Evolutionary conservation across 2,329 filamentous ascomycete species (phyloP).

Genomic region (Penicillium digitatum): DNA sequence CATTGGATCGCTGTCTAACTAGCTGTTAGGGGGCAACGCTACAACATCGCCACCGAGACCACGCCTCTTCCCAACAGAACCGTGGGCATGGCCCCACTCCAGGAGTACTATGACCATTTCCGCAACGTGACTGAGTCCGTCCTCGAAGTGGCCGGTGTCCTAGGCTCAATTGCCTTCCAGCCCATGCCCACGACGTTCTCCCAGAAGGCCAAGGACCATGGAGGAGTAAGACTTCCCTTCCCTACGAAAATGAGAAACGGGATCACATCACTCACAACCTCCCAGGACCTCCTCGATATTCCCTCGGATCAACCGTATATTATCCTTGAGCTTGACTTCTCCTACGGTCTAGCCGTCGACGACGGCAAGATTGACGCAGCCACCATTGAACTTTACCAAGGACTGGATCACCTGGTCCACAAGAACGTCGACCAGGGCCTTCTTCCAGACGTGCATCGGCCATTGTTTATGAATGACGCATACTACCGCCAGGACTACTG

Average conservation of each 20-base stretch:
- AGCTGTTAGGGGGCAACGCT: conserved; percentile 34
- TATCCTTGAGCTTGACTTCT: conserved; percentile 46
- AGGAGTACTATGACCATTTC: conserved; percentile 34
- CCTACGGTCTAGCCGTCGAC: conserved; percentile 36
- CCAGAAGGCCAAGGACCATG: conserved; percentile 32
- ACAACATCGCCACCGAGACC: conserved; percentile 41
- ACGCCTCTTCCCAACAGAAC: conserved; percentile 34
- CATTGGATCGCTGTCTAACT: not conserved
- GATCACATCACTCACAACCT: not conserved
- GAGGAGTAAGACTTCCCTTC: conserved; percentile 33
- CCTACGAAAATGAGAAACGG: not conserved
- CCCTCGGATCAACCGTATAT: conserved; percentile 42
- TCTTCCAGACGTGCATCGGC: conserved; percentile 41
- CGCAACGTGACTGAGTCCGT: conserved; percentile 30
- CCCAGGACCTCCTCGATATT: conserved; percentile 40
- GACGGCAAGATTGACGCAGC: conserved; percentile 39
- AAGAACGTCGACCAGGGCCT: conserved; percentile 34
- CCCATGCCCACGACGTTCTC: conserved; percentile 36
- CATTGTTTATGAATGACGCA: conserved; percentile 48
- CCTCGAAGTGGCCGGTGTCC: conserved; percentile 25
- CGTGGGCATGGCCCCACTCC: conserved; percentile 29
- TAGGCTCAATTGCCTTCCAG: conserved; percentile 38
- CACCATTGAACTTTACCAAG: conserved; percentile 38
- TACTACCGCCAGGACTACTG: conserved; percentile 46
- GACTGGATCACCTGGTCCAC: conserved; percentile 34